Evolutionary conservation across 306 rosid genomes (phyloP), one percentile per base, ranked within the genome.

Genomic region (Cicer bijugum): DNA sequence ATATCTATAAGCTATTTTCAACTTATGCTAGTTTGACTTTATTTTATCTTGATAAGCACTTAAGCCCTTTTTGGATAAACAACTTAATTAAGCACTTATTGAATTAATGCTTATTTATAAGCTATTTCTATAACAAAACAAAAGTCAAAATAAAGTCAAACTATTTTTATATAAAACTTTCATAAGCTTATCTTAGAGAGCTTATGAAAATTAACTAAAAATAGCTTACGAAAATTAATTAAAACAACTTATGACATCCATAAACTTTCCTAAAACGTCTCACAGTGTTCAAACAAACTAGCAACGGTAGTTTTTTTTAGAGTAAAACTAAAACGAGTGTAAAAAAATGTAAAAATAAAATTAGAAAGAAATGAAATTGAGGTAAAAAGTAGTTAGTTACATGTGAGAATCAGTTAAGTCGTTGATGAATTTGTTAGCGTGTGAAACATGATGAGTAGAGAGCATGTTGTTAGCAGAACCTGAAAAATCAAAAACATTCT

Each of bases 381-480:
- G 10, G 75, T 28, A 28, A 17, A 19, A 39, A 35, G 50, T 28
- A 28, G 5, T 28, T 28, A 7, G 84, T 47, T 85, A 93, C 98
- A 81, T 59, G 76, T 42, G 71, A 37, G 28, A 78, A 82, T 75
- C 72, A 77, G 79, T 71, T 42, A 93, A 69, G 56, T 88, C 87
- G 62, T 87, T 88, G 69, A 88, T 74, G 68, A 93, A 84, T 76
- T 84, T 75, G 87, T 71, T 87, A 35, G 92, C 94, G 19, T 82
- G 90, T 1, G 87, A 80, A 57, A 81, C 91, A 43, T 94, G 96
- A 48, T 87, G 82, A 76, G 73, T 47, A 12, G 92, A 91, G 10
- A 93, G 88, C 95, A 89, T 89, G 45, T 84, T 85, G 78, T 82
- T 84, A 59, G 89, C 96, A 17, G 97, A 91, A 75, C 98, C 97